Percentiles rank a stretch among this genome's conserved stretches.
These are phyloP conservation scores for Rhodocollybia butyracea DNA, from an alignment of 768 basidiomycete genomes.

Conservation along the genomic window DNA sequence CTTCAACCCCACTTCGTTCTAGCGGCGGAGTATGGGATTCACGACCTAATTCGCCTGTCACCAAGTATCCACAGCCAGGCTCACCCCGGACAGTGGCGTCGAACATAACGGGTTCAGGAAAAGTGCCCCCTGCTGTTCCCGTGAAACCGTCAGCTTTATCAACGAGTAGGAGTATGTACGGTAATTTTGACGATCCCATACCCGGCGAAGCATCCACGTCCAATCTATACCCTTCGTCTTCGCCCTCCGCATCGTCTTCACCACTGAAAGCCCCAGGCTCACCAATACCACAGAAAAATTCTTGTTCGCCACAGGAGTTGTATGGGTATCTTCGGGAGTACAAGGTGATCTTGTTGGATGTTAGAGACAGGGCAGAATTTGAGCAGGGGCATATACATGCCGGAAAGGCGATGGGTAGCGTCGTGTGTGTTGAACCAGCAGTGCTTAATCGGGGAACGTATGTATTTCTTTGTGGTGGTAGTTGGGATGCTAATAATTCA, in stretches of 20 bases:
- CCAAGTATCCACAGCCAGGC: too few relatives aligned
- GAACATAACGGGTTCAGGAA: too few relatives aligned
- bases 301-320: conserved; percentile 57
- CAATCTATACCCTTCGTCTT: background rate
- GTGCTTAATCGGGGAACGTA: conserved; percentile 69
- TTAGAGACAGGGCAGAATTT: conserved; percentile 76
- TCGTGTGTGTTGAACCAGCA: conserved; percentile 84
- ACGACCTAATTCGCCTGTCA: conserved; percentile 63
- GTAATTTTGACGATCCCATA: background rate
- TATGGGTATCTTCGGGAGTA: conserved; percentile 52
- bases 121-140: conserved; percentile 17
- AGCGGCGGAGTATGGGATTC: conserved; percentile 50
- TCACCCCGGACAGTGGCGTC: too few relatives aligned
- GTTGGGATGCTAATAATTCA: conserved; percentile 1
- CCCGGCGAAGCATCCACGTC: background rate
- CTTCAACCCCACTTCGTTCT: conserved; percentile 47
- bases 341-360: conserved; percentile 76
- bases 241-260: conserved; percentile 20
- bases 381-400: conserved; percentile 67
- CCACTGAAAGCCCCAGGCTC: conserved; percentile 23
- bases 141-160: conserved; percentile 40
- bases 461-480: conserved; percentile 22
- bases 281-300: conserved; percentile 54
- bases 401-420: conserved; percentile 27
- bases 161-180: conserved; percentile 23